These are phyloP conservation scores for Coprinopsis marcescibilis DNA, from an alignment of 768 basidiomycete genomes.

Conservation along the genomic window DNA sequence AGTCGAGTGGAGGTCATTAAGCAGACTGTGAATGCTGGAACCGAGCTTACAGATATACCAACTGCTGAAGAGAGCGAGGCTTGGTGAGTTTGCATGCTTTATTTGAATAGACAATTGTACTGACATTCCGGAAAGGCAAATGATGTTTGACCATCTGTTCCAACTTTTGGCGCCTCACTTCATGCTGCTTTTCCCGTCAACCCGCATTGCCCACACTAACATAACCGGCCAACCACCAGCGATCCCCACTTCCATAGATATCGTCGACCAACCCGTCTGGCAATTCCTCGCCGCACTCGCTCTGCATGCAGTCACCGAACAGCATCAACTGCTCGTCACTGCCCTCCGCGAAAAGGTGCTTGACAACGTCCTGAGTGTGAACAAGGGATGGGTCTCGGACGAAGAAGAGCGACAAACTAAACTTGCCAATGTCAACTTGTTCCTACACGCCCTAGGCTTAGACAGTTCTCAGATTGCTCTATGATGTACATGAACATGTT, in stretches of 20 bases:
- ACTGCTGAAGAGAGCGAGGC: conserved; percentile 73
- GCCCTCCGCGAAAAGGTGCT: conserved; percentile 89
- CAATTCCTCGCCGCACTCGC: conserved; percentile 89
- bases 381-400: conserved; percentile 65
- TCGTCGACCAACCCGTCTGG: conserved; percentile 90
- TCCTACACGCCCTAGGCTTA: conserved; percentile 72
- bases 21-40: conserved; percentile 50
- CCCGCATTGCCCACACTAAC: conserved; percentile 45
- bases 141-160: conserved; percentile 85
- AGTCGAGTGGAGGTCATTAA: conserved; percentile 92
- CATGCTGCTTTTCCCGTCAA: conserved; percentile 83
- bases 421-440: conserved; percentile 89
- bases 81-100: conserved; percentile 36
- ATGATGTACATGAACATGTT: conserved; percentile 21
- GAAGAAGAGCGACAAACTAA: conserved; percentile 74
- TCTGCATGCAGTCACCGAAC: conserved; percentile 74
- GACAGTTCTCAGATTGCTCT: conserved; percentile 66
- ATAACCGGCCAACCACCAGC: conserved; percentile 28
- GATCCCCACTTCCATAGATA: conserved; percentile 43
- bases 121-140: conserved; percentile 51
- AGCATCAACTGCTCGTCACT: conserved; percentile 85
- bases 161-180: conserved; percentile 73
- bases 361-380: conserved; percentile 78
- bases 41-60: conserved; percentile 51
- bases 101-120: background rate